Base-by-base conservation (phyloP, 352 stramenopile species). In the Phytophthora vignae region DNA sequence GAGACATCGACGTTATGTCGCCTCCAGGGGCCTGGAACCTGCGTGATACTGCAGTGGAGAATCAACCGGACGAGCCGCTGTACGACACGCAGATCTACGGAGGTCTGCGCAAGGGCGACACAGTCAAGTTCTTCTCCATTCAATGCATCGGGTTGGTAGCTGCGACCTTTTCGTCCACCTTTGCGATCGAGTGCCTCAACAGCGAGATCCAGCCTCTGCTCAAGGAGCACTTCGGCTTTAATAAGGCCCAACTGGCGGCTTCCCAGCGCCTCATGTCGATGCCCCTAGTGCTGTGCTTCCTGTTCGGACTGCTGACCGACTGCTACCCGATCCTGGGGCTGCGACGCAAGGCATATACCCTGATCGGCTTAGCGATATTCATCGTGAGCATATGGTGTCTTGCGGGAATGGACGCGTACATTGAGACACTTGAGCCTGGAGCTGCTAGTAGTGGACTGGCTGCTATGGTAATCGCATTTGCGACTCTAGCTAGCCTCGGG, bases 241-340 rank as follows among this genome's bases (percentile, higher is more conserved):
- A 58, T 10, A 7, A 40, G 0, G 46, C 42, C 12, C 38, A 85
- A 58, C 54, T 72, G 4, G 66, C 64, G 10, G 58, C 74, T 8
- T 69, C 71, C 1, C 59, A 78, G 40, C 76, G 78, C 4, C 42
- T 85, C 2, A 73, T 88, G 3, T 74, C 85, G n/a, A 69, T 97
- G 14, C 90, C 90, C 11, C 84, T 85, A 70, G 75, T 73, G 1
- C 74, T 93, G 40, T 95, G 93, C 62, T 87, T 97, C 40, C 53
- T 96, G 25, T 81, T 96, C 50, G 93, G 90, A 44, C 75, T 96
- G 27, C 31, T 96, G 5, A 85, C 77, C 11, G 91, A 96, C 69
- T 91, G 77, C 50, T 87, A 90, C 55, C 91, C 91, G n/a, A 90
- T 97, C 67, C 78, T 82, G 63, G 87, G 90, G 8, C 78, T 85